Conservation (phyloP, 257 asterid species). For the Petunia axillaris region DNA sequence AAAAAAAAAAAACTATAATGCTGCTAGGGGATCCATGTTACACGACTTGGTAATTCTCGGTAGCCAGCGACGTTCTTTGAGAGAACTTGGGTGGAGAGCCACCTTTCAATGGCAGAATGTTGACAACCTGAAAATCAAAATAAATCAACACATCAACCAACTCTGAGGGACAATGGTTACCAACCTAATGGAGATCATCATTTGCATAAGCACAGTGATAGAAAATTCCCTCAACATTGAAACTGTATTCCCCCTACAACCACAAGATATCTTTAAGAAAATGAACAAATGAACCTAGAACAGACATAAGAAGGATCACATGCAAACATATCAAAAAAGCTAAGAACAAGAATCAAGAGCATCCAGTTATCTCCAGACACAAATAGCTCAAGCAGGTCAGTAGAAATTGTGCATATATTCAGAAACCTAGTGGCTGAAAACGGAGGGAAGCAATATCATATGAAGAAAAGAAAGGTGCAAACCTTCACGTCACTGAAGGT, state of each 20-base stretch:
- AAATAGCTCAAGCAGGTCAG: slow-evolving; percentile 4
- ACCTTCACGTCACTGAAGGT: slow-evolving; percentile 84
- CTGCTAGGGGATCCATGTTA: slow-evolving; percentile 21
- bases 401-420: neutral
- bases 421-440: neutral
- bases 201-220: neutral
- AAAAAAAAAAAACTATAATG: no score
- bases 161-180: neutral
- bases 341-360: neutral
- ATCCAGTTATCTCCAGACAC: neutral
- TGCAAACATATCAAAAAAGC: neutral
- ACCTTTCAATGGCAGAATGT: slow-evolving; percentile 56
- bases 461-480: slow-evolving; percentile 21
- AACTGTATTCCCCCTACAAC: neutral
- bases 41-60: slow-evolving; percentile 68
- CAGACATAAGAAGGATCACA: neutral
- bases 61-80: slow-evolving; percentile 57
- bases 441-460: neutral
- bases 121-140: slow-evolving; percentile 48
- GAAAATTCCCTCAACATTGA: neutral
- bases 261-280: neutral
- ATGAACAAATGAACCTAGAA: neutral
- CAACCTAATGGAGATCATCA: neutral
- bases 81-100: slow-evolving; percentile 66
- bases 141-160: neutral